Evolutionary conservation across 495 filamentous ascomycete genomes (phyloP), one percentile per base, ranked within the genome.

Genomic region (Pseudotulostoma volvatum): DNA sequence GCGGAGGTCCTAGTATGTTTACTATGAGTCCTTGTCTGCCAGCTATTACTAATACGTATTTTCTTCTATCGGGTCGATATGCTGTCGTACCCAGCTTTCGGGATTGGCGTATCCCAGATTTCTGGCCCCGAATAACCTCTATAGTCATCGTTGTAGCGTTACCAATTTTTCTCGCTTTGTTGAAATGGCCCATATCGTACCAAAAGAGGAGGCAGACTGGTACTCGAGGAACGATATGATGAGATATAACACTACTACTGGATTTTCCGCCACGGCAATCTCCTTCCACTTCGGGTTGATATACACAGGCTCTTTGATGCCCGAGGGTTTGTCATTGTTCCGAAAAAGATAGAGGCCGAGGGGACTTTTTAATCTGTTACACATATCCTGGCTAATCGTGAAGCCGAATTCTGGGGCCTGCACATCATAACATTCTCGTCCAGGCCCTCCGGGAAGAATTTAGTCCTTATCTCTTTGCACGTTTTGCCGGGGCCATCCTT

Each of bases 401-500:
- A n/a, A n/a, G n/a, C n/a, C n/a, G n/a, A n/a, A n/a, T n/a, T n/a
- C n/a, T n/a, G n/a, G n/a, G n/a, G 23, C 23, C 23, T 28, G 11
- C 23, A 28, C 23, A 28, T 28, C 23, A 28, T 28, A 28, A 28
- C 23, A 11, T 28, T 28, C 23, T 28, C 23, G 5, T 28, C 23
- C 23, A 28, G 23, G 11, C 5, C 23, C 23, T 28, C 23, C 23
- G 11, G 5, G 23, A 11, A 28, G 11, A 28, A 5, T 28, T 11
- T 11, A 5, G 11, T 28, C 23, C 23, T 28, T 45, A 43, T 36
- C 39, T 45, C 15, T 42, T 42, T 11, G 38, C 43, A 16, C 43
- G 43, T 25, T 42, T 45, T 42, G 39, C 43, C 11, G 35, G 39
- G 32, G 20, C 43, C 7, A 42, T 45, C 25, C 41, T 45, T 37